These are phyloP conservation scores for Pontederia crassipes DNA, from an alignment of 176 grass and related monocot species.

Conservation along the genomic window DNA sequence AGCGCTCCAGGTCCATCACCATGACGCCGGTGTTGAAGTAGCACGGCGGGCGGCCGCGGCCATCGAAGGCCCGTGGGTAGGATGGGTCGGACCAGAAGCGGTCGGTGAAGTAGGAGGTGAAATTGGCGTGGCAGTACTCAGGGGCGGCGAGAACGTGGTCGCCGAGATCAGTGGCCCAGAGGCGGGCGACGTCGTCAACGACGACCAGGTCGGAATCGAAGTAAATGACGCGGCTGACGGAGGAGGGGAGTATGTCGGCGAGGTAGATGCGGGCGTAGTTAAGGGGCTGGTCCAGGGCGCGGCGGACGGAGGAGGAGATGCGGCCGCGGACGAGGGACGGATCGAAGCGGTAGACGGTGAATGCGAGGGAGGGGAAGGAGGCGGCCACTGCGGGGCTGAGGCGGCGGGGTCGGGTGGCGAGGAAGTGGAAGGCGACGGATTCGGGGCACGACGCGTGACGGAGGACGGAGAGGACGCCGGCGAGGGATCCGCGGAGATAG, in stretches of 20 bases:
- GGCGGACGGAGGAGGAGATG: conserved; percentile 91
- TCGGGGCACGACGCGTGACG: conserved; percentile 96
- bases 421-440: conserved; percentile 78
- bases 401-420: conserved; percentile 53
- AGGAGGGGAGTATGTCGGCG: conserved; percentile 58
- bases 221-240: conserved; percentile 77
- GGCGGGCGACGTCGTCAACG: conserved; percentile 80
- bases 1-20: conserved; percentile 83
- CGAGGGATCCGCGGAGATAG: conserved; percentile 86
- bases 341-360: conserved; percentile 75
- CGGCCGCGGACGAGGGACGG: conserved; percentile 64
- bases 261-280: conserved; percentile 99
- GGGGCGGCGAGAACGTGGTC: conserved; percentile 62
- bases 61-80: conserved; percentile 46
- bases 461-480: conserved; percentile 82
- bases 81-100: conserved; percentile 57
- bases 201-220: conserved; percentile 88
- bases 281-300: conserved; percentile 93
- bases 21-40: conserved; percentile 99
- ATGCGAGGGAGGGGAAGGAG: conserved; percentile 77
- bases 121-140: conserved; percentile 98
- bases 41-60: conserved; percentile 47
- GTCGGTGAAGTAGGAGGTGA: conserved; percentile 92
- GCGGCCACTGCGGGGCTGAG: conserved; percentile 52
- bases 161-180: conserved; percentile 81